Evolutionary conservation across 2,329 filamentous ascomycete genomes (phyloP).

Genomic region (Seiridium unicorne): DNA sequence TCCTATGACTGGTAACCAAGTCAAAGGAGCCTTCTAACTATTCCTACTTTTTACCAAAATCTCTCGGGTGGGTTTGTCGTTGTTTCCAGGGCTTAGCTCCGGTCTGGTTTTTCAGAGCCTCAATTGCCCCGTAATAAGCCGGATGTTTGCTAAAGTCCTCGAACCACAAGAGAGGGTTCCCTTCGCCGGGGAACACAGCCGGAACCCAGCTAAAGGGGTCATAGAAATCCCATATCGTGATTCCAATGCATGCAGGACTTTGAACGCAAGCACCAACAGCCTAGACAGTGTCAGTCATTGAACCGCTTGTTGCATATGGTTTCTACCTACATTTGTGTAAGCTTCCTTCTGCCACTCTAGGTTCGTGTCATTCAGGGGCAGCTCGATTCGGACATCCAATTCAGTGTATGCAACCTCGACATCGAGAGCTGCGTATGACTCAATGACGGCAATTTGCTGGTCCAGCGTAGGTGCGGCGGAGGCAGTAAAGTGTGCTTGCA

Average conservation of each 20-base stretch:
- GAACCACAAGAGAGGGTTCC: conserved; percentile 40
- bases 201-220: conserved; percentile 41
- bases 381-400: conserved; percentile 46
- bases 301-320: neutral
- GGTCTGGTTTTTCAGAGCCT: conserved; percentile 32
- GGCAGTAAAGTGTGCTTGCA: conserved; percentile 49
- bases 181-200: conserved; percentile 35
- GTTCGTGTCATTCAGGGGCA: conserved; percentile 25
- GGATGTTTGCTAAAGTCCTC: conserved; percentile 40
- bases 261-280: conserved; percentile 27
- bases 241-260: conserved; percentile 26
- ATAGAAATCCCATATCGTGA: conserved; percentile 35
- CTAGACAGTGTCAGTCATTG: conserved; percentile 2
- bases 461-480: conserved; percentile 37
- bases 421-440: conserved; percentile 39
- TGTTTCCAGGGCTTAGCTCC: conserved; percentile 1
- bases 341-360: conserved; percentile 26
- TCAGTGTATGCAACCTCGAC: conserved; percentile 55
- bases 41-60: neutral
- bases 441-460: conserved; percentile 38
- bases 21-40: neutral
- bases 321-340: conserved; percentile 21
- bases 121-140: conserved; percentile 36
- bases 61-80: neutral
- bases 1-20: no score